A percentile compares a stretch with the other conserved stretches of the same genome.
These are phyloP conservation scores for Agapanthus africanus DNA, from an alignment of 106 monocot genomes.

Conservation along the genomic window DNA sequence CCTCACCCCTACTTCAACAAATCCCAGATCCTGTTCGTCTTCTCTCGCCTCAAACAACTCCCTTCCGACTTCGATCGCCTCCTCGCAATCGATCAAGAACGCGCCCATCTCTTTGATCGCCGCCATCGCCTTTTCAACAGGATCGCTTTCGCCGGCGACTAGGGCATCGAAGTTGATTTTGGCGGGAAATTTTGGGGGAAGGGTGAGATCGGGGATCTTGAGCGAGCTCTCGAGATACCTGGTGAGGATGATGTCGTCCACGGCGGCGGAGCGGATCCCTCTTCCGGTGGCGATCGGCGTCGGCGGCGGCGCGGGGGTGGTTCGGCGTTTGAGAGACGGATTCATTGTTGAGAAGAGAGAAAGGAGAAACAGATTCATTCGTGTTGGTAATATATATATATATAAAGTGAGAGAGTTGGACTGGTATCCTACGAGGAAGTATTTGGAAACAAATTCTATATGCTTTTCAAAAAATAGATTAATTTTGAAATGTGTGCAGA, in stretches of 20 bases:
- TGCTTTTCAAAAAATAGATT: no score
- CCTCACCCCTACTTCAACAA: background rate
- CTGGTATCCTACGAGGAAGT: no score
- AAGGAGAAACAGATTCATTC: no score
- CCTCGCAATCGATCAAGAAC: slow-evolving; percentile 27
- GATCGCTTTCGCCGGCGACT: slow-evolving; percentile 17
- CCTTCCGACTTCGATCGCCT: background rate
- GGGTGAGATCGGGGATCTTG: slow-evolving; percentile 42
- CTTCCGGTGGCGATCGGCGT: slow-evolving; percentile 58
- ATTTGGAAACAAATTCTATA: no score
- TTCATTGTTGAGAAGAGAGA: background rate
- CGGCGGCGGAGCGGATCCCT: slow-evolving; percentile 38
- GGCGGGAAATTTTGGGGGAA: slow-evolving; percentile 20
- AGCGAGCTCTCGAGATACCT: slow-evolving; percentile 55
- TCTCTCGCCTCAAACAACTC: background rate
- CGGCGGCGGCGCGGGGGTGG: slow-evolving; percentile 45
- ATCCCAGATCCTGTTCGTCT: background rate
- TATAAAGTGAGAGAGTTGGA: no score
- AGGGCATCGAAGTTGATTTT: slow-evolving; percentile 28
- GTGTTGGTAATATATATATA: no score
- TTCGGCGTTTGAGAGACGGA: background rate
- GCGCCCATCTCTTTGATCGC: slow-evolving; percentile 25
- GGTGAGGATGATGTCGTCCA: slow-evolving; percentile 48
- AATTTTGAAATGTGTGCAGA: no score
- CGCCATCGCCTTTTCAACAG: slow-evolving; percentile 22